A percentile compares a stretch with the other conserved stretches of the same genome.
These are phyloP conservation scores for Apophysomyces trapeziformis DNA, from an alignment of 371 early-diverging fungal genomes.

Conservation along the genomic window DNA sequence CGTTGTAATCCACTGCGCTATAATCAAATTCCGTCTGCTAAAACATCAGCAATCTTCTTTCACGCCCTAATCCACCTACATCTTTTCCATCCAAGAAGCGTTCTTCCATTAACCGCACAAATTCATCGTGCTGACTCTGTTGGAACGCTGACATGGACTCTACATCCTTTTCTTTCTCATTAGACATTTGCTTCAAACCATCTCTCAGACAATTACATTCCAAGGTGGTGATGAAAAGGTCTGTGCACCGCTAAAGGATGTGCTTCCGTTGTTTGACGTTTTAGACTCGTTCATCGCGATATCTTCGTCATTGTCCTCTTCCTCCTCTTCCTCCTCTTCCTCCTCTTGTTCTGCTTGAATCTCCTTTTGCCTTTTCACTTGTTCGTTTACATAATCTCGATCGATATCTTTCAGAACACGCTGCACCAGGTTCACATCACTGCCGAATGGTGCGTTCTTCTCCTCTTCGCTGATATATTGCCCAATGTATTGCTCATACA, in stretches of 20 bases:
- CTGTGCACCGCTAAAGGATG: neutral
- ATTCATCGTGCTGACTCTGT: constrained; percentile 41
- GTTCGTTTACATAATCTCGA: constrained; percentile 35
- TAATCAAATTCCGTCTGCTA: constrained; percentile 45
- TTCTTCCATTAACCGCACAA: constrained; percentile 50
- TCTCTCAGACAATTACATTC: neutral
- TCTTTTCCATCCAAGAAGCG: constrained; percentile 54
- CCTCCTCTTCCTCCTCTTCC: constrained; percentile 56
- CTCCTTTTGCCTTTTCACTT: constrained; percentile 32
- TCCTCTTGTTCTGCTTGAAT: constrained; percentile 50
- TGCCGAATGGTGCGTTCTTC: constrained; percentile 35
- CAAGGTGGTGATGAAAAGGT: neutral
- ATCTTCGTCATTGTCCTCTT: constrained; percentile 28
- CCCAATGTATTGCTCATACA: constrained; percentile 56
- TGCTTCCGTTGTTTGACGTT: neutral
- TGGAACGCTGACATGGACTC: constrained; percentile 20
- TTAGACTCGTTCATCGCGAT: neutral
- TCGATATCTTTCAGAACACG: constrained; percentile 50
- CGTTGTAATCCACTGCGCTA: constrained; percentile 44
- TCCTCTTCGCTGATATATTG: constrained; percentile 41
- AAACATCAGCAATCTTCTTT: neutral
- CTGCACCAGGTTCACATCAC: constrained; percentile 46
- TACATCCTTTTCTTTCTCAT: constrained; percentile 12
- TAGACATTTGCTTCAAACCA: constrained; percentile 2
- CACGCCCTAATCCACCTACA: constrained; percentile 27